Evolutionary conservation across 495 filamentous ascomycete species (phyloP), one percentile per base, ranked within the genome.

Genomic region (Hypoxylon lienhwacheense): DNA sequence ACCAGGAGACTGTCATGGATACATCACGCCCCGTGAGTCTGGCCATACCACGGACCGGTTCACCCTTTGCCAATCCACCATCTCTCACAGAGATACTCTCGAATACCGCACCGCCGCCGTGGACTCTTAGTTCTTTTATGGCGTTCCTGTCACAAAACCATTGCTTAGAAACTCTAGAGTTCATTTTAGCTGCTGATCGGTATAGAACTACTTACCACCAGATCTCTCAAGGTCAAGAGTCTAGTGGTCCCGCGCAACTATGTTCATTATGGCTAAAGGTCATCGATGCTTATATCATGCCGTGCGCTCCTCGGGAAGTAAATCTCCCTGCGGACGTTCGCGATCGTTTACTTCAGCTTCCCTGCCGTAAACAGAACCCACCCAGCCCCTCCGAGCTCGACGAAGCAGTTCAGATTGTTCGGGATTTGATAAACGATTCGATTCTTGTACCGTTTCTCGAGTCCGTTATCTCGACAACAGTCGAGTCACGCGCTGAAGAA

Each of bases 141-240:
- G 93, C 92, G 42, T 99, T 93, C 66, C 81, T 97, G 17, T 97
- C 95, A 1, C 91, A 96, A 61, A 97, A 97, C 58, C 95, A 97
- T 70, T 99, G 95, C 64, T 73, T 97, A 33, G 95, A 99, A 70
- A 99, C 90, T 5, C 73, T 99, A 35, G 95, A 99, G 65, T 99
- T 99, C 73, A 96, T 93, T 33, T 81, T 97, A 81, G 93, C 97
- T 67, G 89, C 93, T 39, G 85, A 87, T 42, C 85, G 90, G n/a
- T 99, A 99, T 71, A 79, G 81, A 37, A 81, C 89, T 46, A 83
- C 87, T 47, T 90, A 91, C 65, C 66, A 50, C 8, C 58, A 67
- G 21, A 61, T 60, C 17, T 34, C 36, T 0, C 58, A 65, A 29
- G 52, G 58, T 5, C 58, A 49, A 7, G 2, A 28, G 6, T 40